These are phyloP conservation scores for Lagenaria siceraria DNA, from an alignment of 306 rosid genomes.

Conservation along the genomic window DNA sequence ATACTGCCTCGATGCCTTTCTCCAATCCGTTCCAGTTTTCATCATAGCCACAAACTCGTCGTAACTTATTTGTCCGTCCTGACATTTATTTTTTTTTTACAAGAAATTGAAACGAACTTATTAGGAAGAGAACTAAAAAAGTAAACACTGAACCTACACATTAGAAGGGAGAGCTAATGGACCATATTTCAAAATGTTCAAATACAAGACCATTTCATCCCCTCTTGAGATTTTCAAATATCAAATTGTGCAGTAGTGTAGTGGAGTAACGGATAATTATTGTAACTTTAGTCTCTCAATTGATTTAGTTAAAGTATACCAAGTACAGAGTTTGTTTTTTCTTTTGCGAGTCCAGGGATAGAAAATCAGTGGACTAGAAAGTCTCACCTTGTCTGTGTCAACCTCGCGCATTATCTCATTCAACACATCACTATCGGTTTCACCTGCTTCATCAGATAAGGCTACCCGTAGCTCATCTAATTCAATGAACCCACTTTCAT, in stretches of 20 bases:
- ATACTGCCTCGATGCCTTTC: constrained; percentile 96
- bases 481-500: constrained; percentile 85
- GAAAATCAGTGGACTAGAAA: constrained; percentile 11
- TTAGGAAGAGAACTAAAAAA: background rate
- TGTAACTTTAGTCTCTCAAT: background rate
- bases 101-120: background rate
- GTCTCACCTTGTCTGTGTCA: constrained; percentile 87
- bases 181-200: background rate
- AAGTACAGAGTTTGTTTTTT: too few species aligned
- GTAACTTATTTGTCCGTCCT: constrained; percentile 89
- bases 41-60: constrained; percentile 96
- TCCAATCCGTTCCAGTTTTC: constrained; percentile 99
- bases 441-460: constrained; percentile 69
- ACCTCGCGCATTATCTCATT: constrained; percentile 92
- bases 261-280: background rate
- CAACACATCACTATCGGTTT: constrained; percentile 53
- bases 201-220: background rate
- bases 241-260: background rate
- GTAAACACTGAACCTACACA: background rate
- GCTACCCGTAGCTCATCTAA: constrained; percentile 63
- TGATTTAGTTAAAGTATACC: background rate
- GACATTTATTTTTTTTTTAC: background rate
- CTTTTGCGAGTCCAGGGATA: background rate
- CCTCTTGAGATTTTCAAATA: background rate
- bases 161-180: background rate